These are phyloP conservation scores for Amaranthus tricolor DNA, from an alignment of 179 eudicot genomes.

Conservation along the genomic window DNA sequence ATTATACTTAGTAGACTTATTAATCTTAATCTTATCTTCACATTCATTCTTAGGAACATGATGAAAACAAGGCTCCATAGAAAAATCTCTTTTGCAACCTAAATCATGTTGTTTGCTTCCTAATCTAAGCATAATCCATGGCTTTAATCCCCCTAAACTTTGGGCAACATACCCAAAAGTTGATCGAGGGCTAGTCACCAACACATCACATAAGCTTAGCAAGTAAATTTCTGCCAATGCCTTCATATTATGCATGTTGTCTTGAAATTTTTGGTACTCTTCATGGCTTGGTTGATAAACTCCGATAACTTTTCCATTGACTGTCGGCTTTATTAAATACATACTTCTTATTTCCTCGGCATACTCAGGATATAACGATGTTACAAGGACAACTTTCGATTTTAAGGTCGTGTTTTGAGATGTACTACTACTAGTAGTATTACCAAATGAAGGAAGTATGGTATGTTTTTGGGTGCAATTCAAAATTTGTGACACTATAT, in stretches of 20 bases:
- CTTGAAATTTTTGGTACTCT: conserved; percentile 47
- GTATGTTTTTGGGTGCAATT: conserved; percentile 41
- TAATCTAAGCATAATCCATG: conserved; percentile 56
- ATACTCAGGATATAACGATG: conserved; percentile 54
- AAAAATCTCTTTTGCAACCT: conserved; percentile 47
- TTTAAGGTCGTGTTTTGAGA: conserved; percentile 18
- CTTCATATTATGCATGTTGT: conserved; percentile 47
- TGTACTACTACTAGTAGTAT: background rate
- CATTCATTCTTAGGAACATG: conserved; percentile 53
- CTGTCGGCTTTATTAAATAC: conserved; percentile 57
- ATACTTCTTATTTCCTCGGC: conserved; percentile 43
- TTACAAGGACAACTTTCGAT: conserved; percentile 47
- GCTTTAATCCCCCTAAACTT: conserved; percentile 64
- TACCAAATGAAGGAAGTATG: conserved; percentile 43
- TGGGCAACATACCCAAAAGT: conserved; percentile 82
- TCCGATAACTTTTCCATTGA: conserved; percentile 45
- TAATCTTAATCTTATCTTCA: conserved; percentile 30
- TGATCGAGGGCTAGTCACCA: conserved; percentile 63
- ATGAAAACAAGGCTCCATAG: conserved; percentile 75
- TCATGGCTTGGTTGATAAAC: conserved; percentile 69
- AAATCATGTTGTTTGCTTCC: conserved; percentile 37
- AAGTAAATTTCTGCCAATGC: conserved; percentile 78
- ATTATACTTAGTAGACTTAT: conserved; percentile 25
- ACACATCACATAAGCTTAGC: conserved; percentile 60
- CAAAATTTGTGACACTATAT: conserved; percentile 51